Evolutionary conservation across 2,329 filamentous ascomycete species (phyloP).

Genomic region (Chaetomiaceae sp.): DNA sequence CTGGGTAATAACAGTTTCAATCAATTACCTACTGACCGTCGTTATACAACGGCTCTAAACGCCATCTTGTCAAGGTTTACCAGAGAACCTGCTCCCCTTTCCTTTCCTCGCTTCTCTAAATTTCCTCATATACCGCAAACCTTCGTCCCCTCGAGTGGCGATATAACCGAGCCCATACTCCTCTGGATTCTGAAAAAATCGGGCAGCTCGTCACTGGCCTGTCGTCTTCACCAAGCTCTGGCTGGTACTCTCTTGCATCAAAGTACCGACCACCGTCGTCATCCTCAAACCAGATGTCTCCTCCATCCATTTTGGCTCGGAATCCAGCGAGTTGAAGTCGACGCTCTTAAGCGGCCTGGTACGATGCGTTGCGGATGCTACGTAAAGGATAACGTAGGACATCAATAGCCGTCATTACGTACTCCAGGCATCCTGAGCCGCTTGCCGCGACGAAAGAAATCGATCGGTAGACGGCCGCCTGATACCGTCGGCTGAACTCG

Average conservation of each 20-base stretch:
- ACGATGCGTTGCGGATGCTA: constrained; percentile 4
- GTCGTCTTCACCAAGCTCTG: background rate
- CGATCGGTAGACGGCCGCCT: background rate
- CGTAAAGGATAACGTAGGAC: background rate
- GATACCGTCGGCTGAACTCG: background rate
- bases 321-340: constrained; percentile 15
- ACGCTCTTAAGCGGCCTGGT: too few species aligned
- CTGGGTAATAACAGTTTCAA: too few species aligned
- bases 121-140: background rate
- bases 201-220: constrained; percentile 3
- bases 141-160: background rate
- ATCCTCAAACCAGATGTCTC: constrained; percentile 21
- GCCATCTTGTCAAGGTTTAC: too few species aligned
- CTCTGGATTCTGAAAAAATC: constrained; percentile 1
- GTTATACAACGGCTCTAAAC: too few species aligned
- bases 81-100: background rate
- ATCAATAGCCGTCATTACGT: background rate
- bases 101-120: background rate
- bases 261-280: constrained; percentile 17
- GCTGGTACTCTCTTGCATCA: constrained; percentile 12
- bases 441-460: background rate
- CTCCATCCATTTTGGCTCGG: constrained; percentile 14
- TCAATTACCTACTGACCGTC: too few species aligned
- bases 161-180: constrained; percentile 9
- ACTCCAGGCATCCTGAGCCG: background rate